phyloP scores from a whole-genome alignment of 1,284 basidiomycete species.

The Testicularia cyperi region DNA sequence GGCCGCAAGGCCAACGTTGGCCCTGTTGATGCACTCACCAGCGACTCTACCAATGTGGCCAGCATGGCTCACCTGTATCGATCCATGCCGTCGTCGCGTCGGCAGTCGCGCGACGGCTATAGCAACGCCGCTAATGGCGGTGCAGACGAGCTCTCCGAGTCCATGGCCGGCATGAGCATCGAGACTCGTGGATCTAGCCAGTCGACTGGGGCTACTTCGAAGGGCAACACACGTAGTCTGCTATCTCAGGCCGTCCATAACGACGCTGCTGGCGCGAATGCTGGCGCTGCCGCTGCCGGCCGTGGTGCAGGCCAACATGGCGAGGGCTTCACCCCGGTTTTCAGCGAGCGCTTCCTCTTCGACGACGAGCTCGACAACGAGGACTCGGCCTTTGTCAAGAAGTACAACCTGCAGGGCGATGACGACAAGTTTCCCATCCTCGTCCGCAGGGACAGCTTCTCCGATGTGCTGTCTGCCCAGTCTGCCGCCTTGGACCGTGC shows the following conservation, averaged over 20 bases:
- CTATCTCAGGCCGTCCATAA: slow-evolving; percentile 5
- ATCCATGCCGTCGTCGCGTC: slow-evolving; percentile 38
- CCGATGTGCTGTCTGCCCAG: slow-evolving; percentile 76
- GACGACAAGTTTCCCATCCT: slow-evolving; percentile 68
- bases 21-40: background rate
- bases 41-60: slow-evolving; percentile 4
- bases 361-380: slow-evolving; percentile 57
- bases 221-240: slow-evolving; percentile 1
- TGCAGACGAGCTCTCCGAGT: slow-evolving; percentile 20
- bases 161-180: slow-evolving; percentile 24
- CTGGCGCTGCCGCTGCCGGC: background rate
- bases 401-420: slow-evolving; percentile 56
- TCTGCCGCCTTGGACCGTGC: slow-evolving; percentile 91
- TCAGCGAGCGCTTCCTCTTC: slow-evolving; percentile 56
- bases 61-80: slow-evolving; percentile 13
- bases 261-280: background rate
- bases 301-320: slow-evolving; percentile 1
- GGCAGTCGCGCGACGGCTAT: slow-evolving; percentile 7
- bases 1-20: background rate
- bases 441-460: slow-evolving; percentile 62
- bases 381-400: slow-evolving; percentile 57
- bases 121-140: slow-evolving; percentile 5
- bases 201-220: too few species aligned
- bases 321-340: slow-evolving; percentile 46
- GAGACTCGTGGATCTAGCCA: too few species aligned